phyloP scores from a whole-genome alignment of 2,329 filamentous ascomycete species.

The Ampelomyces quisqualis region DNA sequence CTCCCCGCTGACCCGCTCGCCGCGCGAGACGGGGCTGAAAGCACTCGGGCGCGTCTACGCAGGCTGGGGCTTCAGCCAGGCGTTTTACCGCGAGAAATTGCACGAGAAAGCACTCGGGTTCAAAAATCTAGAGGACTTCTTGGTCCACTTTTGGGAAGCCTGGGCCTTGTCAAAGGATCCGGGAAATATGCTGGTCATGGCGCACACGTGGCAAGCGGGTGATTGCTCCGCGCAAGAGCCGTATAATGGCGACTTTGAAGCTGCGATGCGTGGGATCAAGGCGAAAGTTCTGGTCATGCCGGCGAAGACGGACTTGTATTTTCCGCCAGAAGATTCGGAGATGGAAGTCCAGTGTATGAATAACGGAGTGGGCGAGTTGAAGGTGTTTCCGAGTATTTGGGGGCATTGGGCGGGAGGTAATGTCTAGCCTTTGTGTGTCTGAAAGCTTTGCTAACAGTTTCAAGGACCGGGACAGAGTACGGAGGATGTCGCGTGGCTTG shows the following conservation, averaged over 20 bases:
- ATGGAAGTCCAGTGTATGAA: slow-evolving; percentile 68
- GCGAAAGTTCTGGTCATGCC: slow-evolving; percentile 72
- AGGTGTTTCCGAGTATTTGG: slow-evolving; percentile 62
- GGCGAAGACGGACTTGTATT: slow-evolving; percentile 74
- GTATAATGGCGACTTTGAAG: slow-evolving; percentile 66
- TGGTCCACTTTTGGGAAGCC: slow-evolving; percentile 72
- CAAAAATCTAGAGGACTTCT: slow-evolving; percentile 70
- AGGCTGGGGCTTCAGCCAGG: slow-evolving; percentile 77
- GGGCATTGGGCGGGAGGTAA: slow-evolving; percentile 58
- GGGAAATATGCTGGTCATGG: slow-evolving; percentile 72
- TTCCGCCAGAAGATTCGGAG: slow-evolving; percentile 77
- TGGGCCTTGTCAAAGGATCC: slow-evolving; percentile 75
- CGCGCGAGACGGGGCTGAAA: slow-evolving; percentile 55
- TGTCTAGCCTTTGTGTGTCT: slow-evolving; percentile 18
- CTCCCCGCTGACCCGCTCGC: background rate
- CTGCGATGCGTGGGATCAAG: slow-evolving; percentile 65
- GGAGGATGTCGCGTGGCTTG: slow-evolving; percentile 71
- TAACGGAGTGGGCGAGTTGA: slow-evolving; percentile 57
- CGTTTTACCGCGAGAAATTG: slow-evolving; percentile 73
- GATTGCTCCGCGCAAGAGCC: slow-evolving; percentile 69
- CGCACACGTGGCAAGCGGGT: slow-evolving; percentile 75
- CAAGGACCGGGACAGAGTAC: slow-evolving; percentile 67
- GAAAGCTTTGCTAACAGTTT: slow-evolving; percentile 9
- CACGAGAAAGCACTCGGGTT: slow-evolving; percentile 66
- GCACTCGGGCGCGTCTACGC: slow-evolving; percentile 75